These are phyloP conservation scores for Acacia acuminata DNA, from an alignment of 306 rosid species.

Conservation along the genomic window DNA sequence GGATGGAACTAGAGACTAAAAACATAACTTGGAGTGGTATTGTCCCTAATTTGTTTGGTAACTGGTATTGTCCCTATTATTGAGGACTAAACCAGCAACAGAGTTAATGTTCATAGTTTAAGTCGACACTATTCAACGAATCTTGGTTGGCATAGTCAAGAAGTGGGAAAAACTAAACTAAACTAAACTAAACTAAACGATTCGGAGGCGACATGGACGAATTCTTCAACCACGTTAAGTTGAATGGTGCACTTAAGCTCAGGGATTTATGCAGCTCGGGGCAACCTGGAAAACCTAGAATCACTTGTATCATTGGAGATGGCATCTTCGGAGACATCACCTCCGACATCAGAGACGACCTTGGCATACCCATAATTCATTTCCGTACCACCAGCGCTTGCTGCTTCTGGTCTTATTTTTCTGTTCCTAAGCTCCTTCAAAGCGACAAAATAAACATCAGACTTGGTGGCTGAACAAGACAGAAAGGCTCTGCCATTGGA, in stretches of 20 bases:
- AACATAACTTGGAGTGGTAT: no score
- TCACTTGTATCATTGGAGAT: constrained; percentile 49
- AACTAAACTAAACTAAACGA: no score
- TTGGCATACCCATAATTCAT: constrained; percentile 39
- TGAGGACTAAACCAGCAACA: no score
- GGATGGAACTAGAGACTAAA: no score
- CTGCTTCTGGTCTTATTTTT: constrained; percentile 46
- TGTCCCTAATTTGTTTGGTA: no score
- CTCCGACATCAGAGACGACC: constrained; percentile 29
- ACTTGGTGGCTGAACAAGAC: no score
- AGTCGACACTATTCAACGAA: background rate
- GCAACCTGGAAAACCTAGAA: constrained; percentile 3
- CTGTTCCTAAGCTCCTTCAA: constrained; percentile 33
- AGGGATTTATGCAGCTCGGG: background rate
- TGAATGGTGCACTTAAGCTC: background rate
- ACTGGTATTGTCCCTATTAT: no score
- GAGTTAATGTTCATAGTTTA: background rate
- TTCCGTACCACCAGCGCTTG: constrained; percentile 49
- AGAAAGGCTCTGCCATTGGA: no score
- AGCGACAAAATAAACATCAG: background rate
- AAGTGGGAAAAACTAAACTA: no score
- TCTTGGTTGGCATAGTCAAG: no score
- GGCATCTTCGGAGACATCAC: constrained; percentile 37
- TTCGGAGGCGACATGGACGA: constrained; percentile 3
- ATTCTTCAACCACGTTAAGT: background rate